phyloP scores from a whole-genome alignment of 768 basidiomycete species.

The Pholiota molesta region DNA sequence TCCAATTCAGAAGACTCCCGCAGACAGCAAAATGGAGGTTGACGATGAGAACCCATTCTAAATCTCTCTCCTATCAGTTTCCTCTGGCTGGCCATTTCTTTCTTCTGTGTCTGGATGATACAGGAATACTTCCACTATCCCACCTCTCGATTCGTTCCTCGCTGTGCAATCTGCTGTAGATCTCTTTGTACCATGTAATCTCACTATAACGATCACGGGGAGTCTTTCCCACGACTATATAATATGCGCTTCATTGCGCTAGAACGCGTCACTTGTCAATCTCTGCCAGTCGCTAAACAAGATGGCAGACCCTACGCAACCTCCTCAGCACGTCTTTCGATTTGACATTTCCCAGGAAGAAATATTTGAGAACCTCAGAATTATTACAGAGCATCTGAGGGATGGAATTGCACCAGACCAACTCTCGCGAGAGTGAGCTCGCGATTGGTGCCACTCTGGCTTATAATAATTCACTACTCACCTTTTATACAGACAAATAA shows the following conservation, averaged over 20 bases:
- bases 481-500: conserved; percentile 33
- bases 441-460: neutral
- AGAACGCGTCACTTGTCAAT: conserved; percentile 8
- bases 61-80: conserved; percentile 16
- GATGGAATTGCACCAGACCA: neutral
- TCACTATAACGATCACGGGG: conserved; percentile 22
- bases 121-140: conserved; percentile 1
- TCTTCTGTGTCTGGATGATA: conserved; percentile 14
- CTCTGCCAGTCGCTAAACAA: neutral
- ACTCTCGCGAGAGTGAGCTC: conserved; percentile 2
- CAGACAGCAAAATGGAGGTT: conserved; percentile 40
- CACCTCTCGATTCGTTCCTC: conserved; percentile 15
- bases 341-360: conserved; percentile 3
- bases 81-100: conserved; percentile 16
- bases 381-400: conserved; percentile 1
- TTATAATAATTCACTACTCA: neutral
- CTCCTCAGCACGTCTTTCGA: neutral
- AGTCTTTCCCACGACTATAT: conserved; percentile 29
- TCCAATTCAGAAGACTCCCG: conserved; percentile 6
- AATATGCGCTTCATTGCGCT: neutral
- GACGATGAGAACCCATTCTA: conserved; percentile 80
- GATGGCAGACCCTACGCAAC: neutral
- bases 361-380: conserved; percentile 5
- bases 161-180: conserved; percentile 27
- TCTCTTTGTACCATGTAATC: conserved; percentile 23